These are phyloP conservation scores for Pseudocercospora fijiensis DNA, from an alignment of 2,329 filamentous ascomycete species.

Conservation along the genomic window DNA sequence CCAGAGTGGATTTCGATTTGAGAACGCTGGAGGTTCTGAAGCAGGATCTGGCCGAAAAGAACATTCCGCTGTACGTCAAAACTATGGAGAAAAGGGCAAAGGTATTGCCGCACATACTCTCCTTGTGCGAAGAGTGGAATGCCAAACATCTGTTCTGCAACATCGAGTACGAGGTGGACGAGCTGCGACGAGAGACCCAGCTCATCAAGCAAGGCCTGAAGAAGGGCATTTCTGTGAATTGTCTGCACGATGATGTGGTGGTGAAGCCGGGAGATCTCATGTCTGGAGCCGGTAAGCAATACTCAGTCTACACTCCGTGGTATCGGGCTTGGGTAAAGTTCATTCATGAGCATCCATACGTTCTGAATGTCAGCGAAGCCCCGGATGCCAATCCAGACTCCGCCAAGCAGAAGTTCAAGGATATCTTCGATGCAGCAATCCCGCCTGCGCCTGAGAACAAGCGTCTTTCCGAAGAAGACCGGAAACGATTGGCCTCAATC, in stretches of 20 bases:
- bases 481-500: conserved; percentile 55
- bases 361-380: conserved; percentile 61
- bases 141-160: conserved; percentile 77
- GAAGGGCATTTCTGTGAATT: conserved; percentile 66
- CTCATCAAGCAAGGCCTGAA: conserved; percentile 62
- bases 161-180: conserved; percentile 89
- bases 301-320: conserved; percentile 83
- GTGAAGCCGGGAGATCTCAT: conserved; percentile 69
- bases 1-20: conserved; percentile 78
- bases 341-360: conserved; percentile 66
- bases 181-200: conserved; percentile 71
- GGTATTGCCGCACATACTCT: conserved; percentile 61
- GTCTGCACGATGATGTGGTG: conserved; percentile 77
- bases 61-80: conserved; percentile 77
- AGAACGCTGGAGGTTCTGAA: conserved; percentile 66
- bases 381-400: conserved; percentile 57
- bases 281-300: conserved; percentile 71
- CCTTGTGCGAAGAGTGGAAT: conserved; percentile 69
- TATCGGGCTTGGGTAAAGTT: conserved; percentile 73
- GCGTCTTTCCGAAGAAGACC: conserved; percentile 58
- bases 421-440: conserved; percentile 61
- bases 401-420: conserved; percentile 50
- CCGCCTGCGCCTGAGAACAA: conserved; percentile 66
- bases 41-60: conserved; percentile 63
- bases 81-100: conserved; percentile 65